Conservation (phyloP, 139 green algal genomes). For the Auxenochlorella pyrenoidosa region DNA sequence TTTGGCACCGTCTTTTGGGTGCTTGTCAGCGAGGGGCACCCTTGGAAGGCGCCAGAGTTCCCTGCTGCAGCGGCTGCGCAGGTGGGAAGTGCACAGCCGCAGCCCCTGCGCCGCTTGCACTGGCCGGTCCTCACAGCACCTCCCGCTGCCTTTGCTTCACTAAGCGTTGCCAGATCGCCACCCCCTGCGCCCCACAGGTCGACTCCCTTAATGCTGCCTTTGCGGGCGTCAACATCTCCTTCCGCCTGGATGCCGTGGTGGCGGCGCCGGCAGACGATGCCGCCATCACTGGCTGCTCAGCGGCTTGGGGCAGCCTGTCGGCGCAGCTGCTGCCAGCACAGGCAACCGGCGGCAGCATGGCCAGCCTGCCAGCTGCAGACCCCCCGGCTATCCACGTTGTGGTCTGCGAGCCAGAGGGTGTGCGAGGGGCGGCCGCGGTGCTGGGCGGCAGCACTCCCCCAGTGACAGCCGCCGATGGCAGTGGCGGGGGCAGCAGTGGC, state of each 20-base stretch:
- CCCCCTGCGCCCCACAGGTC: neutral
- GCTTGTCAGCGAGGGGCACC: constrained; percentile 17
- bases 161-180: neutral
- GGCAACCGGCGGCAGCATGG: neutral
- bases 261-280: neutral
- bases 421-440: constrained; percentile 21
- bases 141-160: neutral
- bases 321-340: neutral
- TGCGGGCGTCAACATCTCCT: neutral
- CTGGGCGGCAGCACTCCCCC: neutral
- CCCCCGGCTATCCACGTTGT: constrained; percentile 24
- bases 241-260: constrained; percentile 8
- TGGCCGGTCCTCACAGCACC: neutral
- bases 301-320: neutral
- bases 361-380: neutral
- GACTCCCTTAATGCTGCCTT: neutral
- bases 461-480: no score
- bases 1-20: constrained; percentile 43
- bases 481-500: neutral
- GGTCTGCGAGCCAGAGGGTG: constrained; percentile 41
- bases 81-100: neutral
- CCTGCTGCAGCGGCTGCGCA: constrained; percentile 9
- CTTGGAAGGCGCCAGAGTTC: constrained; percentile 10
- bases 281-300: neutral
- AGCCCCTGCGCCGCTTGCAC: neutral